Evolutionary conservation across 2,329 filamentous ascomycete species (phyloP).

Genomic region (Fusarium sp.): DNA sequence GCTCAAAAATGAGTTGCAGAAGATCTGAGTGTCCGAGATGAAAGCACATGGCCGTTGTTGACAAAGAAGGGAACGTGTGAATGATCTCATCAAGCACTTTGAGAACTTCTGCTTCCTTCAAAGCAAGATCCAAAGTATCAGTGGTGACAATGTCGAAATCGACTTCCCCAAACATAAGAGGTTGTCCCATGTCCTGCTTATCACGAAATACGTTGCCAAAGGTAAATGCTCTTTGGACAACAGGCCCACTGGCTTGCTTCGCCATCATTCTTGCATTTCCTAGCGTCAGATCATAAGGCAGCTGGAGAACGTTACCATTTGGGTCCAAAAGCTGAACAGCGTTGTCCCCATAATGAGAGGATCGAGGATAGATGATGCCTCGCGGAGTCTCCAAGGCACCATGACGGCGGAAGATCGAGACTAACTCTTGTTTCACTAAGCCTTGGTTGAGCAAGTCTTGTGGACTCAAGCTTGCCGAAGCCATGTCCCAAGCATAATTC

Average conservation of each 20-base stretch:
- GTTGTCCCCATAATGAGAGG: constrained; percentile 79
- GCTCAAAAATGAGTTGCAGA: constrained; percentile 88
- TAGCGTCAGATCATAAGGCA: constrained; percentile 94
- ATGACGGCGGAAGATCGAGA: constrained; percentile 86
- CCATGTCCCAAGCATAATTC: constrained; percentile 83
- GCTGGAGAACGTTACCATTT: constrained; percentile 87
- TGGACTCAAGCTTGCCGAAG: constrained; percentile 65
- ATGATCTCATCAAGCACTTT: constrained; percentile 96
- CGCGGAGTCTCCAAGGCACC: constrained; percentile 86
- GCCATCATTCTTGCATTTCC: constrained; percentile 89
- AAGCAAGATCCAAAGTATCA: constrained; percentile 81
- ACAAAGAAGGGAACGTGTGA: constrained; percentile 80
- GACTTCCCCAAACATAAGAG: constrained; percentile 85
- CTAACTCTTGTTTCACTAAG: constrained; percentile 79
- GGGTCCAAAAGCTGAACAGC: constrained; percentile 85
- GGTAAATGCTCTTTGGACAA: constrained; percentile 81
- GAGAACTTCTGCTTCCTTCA: constrained; percentile 93
- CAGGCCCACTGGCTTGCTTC: constrained; percentile 71
- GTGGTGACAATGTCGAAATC: constrained; percentile 96
- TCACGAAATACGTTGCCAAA: constrained; percentile 92
- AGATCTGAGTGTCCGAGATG: constrained; percentile 91
- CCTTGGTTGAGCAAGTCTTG: constrained; percentile 77
- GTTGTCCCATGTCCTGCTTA: constrained; percentile 81
- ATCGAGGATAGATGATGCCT: constrained; percentile 83
- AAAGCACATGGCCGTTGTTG: constrained; percentile 83